Percentiles rank a stretch among this genome's conserved stretches.
phyloP scores from a whole-genome alignment of 2,329 filamentous ascomycete species.

The Hypoxylon sp. region DNA sequence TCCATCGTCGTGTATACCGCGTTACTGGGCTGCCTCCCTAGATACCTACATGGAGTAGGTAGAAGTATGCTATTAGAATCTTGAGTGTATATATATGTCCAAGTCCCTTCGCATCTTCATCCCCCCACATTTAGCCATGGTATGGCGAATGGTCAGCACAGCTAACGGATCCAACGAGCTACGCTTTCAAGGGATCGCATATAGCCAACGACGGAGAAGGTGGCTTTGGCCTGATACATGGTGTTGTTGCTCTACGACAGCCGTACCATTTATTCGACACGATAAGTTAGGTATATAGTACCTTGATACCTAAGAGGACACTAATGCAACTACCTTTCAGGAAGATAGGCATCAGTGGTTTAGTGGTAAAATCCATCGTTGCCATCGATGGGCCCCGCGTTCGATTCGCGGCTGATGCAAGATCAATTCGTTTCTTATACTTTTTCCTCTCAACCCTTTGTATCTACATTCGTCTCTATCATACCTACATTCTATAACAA shows the following conservation, averaged over 20 bases:
- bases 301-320: no score
- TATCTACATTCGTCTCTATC: no score
- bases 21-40: background rate
- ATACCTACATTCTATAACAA: no score
- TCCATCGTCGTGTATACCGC: background rate
- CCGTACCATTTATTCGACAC: no score
- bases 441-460: no score
- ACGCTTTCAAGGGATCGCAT: no score
- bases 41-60: background rate
- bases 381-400: slow-evolving; percentile 64
- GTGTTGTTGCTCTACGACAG: no score
- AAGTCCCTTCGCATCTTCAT: background rate
- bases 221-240: no score
- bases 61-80: background rate
- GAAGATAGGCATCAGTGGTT: slow-evolving; percentile 56
- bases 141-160: background rate
- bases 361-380: slow-evolving; percentile 67
- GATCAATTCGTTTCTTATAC: background rate
- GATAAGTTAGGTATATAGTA: no score
- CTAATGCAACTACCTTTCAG: no score
- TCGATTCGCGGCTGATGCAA: slow-evolving; percentile 59
- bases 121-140: background rate
- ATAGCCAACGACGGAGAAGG: no score
- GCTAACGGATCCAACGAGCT: no score
- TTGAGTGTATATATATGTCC: background rate